Conservation (phyloP, 164 flowering plant species). For the Tetrastigma voinierianum region DNA sequence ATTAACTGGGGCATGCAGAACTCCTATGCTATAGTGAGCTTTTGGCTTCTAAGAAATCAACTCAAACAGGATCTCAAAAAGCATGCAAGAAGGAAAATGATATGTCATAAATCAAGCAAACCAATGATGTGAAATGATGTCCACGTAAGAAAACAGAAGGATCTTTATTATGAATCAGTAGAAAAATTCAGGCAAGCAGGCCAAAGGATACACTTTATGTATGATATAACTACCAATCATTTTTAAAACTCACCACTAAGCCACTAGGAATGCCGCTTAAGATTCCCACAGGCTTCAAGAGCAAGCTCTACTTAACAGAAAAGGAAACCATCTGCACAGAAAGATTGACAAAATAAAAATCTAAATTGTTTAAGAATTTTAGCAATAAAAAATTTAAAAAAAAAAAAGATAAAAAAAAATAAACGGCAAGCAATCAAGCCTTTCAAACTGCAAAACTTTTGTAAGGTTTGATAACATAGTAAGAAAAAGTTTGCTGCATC, state of each 20-base stretch:
- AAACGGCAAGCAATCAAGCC: not conserved
- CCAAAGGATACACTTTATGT: not conserved
- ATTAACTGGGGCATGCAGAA: too few relatives aligned
- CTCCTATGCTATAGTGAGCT: too few relatives aligned
- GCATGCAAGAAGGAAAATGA: too few relatives aligned
- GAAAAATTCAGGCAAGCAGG: not conserved
- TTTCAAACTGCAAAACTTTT: not conserved
- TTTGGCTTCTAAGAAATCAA: too few relatives aligned
- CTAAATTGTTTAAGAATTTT: constrained; percentile 10
- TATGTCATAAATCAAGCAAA: too few relatives aligned
- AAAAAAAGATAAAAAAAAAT: not conserved
- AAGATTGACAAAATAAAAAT: not conserved
- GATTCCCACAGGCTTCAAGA: constrained; percentile 97
- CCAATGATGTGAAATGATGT: too few relatives aligned
- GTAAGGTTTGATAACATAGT: not conserved
- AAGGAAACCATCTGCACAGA: constrained; percentile 86
- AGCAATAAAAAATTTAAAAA: not conserved
- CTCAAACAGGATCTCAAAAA: too few relatives aligned
- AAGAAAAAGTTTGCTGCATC: not conserved
- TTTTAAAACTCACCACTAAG: constrained; percentile 72
- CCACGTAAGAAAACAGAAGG: too few relatives aligned
- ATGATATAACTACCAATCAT: not conserved
- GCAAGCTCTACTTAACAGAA: constrained; percentile 76
- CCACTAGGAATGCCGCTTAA: constrained; percentile 93
- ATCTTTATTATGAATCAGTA: not conserved